A percentile compares a stretch with the other conserved stretches of the same genome.
phyloP scores from a whole-genome alignment of 495 filamentous ascomycete species.

The Hypoxylon intermedium region DNA sequence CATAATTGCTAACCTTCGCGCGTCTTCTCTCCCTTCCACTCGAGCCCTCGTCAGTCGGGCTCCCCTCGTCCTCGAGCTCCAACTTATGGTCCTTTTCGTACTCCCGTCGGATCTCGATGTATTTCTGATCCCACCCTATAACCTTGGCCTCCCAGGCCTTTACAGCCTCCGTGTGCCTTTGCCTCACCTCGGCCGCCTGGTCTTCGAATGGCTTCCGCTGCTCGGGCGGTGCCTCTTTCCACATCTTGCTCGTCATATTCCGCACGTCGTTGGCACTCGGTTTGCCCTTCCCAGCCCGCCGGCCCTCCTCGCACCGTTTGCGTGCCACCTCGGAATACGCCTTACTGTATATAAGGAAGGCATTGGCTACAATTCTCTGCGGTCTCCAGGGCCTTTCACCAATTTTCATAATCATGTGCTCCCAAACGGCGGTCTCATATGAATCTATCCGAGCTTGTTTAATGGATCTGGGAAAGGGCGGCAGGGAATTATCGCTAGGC shows the following conservation, averaged over 20 bases:
- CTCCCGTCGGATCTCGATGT: slow-evolving; percentile 62
- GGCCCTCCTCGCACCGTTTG: slow-evolving; percentile 70
- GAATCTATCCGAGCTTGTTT: slow-evolving; percentile 65
- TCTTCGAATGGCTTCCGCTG: slow-evolving; percentile 77
- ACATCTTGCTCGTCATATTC: slow-evolving; percentile 82
- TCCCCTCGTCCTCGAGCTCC: slow-evolving; percentile 30
- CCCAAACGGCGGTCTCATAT: slow-evolving; percentile 77
- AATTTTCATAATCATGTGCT: slow-evolving; percentile 69
- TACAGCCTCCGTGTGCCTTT: slow-evolving; percentile 62
- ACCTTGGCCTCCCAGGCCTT: slow-evolving; percentile 64
- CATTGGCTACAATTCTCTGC: slow-evolving; percentile 70
- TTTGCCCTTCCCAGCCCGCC: slow-evolving; percentile 68
- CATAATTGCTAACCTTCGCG: slow-evolving; percentile 49
- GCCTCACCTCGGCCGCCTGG: slow-evolving; percentile 70
- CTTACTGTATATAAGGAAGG: slow-evolving; percentile 80
- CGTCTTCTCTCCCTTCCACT: slow-evolving; percentile 40
- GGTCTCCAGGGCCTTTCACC: slow-evolving; percentile 77
- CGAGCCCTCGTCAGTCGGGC: slow-evolving; percentile 21
- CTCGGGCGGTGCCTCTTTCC: slow-evolving; percentile 75
- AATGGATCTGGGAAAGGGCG: slow-evolving; percentile 46
- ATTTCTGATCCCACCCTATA: slow-evolving; percentile 74
- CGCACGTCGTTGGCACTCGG: slow-evolving; percentile 82
- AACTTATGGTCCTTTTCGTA: slow-evolving; percentile 69
- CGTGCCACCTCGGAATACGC: slow-evolving; percentile 80
- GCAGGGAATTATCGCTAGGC: slow-evolving; percentile 37